phyloP scores from a whole-genome alignment of 306 rosid genomes.

The Calophaca sinica region DNA sequence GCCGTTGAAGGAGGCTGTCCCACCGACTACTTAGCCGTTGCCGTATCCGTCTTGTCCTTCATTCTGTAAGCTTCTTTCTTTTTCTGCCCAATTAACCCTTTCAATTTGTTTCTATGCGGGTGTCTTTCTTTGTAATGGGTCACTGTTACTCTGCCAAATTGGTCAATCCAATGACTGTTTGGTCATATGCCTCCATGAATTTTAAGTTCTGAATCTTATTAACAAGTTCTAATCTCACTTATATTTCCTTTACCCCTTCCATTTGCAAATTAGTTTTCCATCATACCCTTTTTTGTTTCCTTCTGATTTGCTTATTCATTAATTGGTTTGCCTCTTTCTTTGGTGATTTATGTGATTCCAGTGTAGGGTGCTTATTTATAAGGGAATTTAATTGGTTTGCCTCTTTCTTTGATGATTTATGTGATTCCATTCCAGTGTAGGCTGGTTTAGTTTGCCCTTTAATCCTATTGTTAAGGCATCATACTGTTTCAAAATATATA shows the following conservation, averaged over 20 bases:
- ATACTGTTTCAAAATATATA: not conserved
- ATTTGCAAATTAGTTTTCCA: slow-evolving; percentile 12
- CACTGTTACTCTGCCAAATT: not conserved
- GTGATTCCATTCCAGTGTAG: not conserved
- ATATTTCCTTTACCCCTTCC: too few species aligned
- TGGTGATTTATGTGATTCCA: slow-evolving; percentile 37
- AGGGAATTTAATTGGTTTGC: not conserved
- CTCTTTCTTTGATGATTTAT: slow-evolving; percentile 36
- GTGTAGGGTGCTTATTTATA: not conserved
- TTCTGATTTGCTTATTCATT: slow-evolving; percentile 33
- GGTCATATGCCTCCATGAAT: slow-evolving; percentile 39
- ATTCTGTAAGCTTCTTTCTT: slow-evolving; percentile 59
- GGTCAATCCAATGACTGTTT: slow-evolving; percentile 34
- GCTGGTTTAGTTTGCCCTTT: slow-evolving; percentile 35
- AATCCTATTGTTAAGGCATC: not conserved
- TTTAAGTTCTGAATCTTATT: slow-evolving; percentile 20
- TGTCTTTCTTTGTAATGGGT: not conserved
- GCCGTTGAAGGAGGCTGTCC: slow-evolving; percentile 87
- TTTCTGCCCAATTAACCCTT: not conserved
- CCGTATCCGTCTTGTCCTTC: slow-evolving; percentile 61
- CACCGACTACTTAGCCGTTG: slow-evolving; percentile 76
- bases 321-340: slow-evolving; percentile 28
- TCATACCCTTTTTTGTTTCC: slow-evolving; percentile 8
- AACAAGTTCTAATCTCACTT: too few species aligned
- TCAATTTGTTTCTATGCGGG: too few species aligned